Evolutionary conservation across 805 yeast genomes (phyloP), one percentile per base, ranked within the genome.

Genomic region (Yueomyces sinensis): DNA sequence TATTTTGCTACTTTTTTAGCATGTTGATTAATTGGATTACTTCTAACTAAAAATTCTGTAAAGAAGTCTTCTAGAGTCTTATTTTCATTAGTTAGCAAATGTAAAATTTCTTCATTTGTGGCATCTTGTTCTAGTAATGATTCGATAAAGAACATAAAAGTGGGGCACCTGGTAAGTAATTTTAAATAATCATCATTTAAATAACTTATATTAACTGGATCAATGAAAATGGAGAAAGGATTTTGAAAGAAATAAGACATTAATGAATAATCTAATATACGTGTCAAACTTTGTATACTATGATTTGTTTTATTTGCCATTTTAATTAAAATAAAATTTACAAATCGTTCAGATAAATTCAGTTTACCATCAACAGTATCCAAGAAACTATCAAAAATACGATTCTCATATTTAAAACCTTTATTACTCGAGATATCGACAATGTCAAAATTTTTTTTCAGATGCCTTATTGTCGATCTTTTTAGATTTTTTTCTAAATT

Each of bases 181-280:
- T 45, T 37, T 11, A 52, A 39, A 38, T 56, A 54, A 9, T 43
- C 38, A n/a, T 49, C 54, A 30, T 48, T 44, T 6, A 54, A 34
- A 31, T 37, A 41, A 23, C 41, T 48, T n/a, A 49, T 43, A 35
- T 56, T 56, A 9, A 49, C 51, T 7, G 57, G 58, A 32, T 56
- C 61, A 34, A 56, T 53, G 36, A 56, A 56, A 5, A 54, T 49
- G 2, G 59, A 52, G 36, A 54, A 56, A 7, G 61, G 57, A 34
- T 51, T 54, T 27, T 50, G 50, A 35, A 43, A 56, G 34, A 56
- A 56, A 38, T 56, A 56, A 3, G 58, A 44, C 61, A 56, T 56
- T 24, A 56, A 32, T 3, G 58, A 41, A 38, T 47, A 56, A 39
- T 56, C 61, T 5, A 56, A 37, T 9, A 56, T 56, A 33, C 52